Percentiles rank a stretch among this genome's conserved stretches.
phyloP scores from a whole-genome alignment of 2,329 filamentous ascomycete species.

The Fusarium sarcochroum region DNA sequence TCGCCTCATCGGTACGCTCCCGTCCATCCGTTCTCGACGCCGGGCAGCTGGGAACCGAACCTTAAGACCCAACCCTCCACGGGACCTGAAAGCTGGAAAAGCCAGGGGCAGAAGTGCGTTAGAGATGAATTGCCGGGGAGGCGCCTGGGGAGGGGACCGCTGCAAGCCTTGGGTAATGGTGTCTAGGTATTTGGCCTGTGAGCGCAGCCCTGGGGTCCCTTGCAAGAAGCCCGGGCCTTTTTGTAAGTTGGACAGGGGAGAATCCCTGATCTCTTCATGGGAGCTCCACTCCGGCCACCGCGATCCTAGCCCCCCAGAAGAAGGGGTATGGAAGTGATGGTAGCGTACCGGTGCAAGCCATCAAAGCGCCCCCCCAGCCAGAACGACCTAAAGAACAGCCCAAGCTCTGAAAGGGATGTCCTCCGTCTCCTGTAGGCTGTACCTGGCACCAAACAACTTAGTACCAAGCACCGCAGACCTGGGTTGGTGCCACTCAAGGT shows the following conservation, averaged over 20 bases:
- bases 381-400: slow-evolving; percentile 25
- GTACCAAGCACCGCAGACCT: slow-evolving; percentile 41
- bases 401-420: slow-evolving; percentile 43
- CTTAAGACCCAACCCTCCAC: slow-evolving; percentile 11
- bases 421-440: slow-evolving; percentile 22
- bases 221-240: slow-evolving; percentile 34
- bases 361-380: slow-evolving; percentile 12
- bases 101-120: slow-evolving; percentile 26
- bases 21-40: slow-evolving; percentile 14
- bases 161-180: slow-evolving; percentile 24
- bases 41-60: slow-evolving; percentile 23
- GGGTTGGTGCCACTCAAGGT: slow-evolving; percentile 43
- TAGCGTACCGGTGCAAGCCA: slow-evolving; percentile 31
- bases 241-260: slow-evolving; percentile 22
- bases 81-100: slow-evolving; percentile 28
- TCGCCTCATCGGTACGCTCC: slow-evolving; percentile 31
- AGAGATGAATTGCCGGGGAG: slow-evolving; percentile 29
- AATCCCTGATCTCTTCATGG: slow-evolving; percentile 38
- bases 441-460: slow-evolving; percentile 43
- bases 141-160: slow-evolving; percentile 9
- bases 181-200: slow-evolving; percentile 15
- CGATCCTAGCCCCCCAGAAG: slow-evolving; percentile 31
- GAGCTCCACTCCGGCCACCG: slow-evolving; percentile 40
- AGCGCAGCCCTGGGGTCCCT: slow-evolving; percentile 36
- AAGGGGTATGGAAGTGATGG: slow-evolving; percentile 34